Evolutionary conservation across 1,139 yeast species (phyloP), one percentile per base, ranked within the genome.

Genomic region (Suhomyces choctaworum): DNA sequence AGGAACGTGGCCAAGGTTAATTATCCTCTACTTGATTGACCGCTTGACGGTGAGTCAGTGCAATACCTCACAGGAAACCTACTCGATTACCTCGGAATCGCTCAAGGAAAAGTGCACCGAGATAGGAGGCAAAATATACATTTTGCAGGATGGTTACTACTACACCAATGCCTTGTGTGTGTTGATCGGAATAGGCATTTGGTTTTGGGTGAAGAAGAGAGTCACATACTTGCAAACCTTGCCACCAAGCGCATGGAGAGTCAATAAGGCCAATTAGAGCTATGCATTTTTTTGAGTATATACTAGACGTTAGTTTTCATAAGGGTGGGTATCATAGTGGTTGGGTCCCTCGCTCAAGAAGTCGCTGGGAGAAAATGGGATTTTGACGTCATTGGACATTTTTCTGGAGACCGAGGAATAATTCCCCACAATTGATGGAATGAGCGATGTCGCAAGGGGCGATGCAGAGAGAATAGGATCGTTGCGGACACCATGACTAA

Each of bases 1-100:
- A 22, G 99, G 98, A 4, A 94, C 95, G 17, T 94, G 98, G 98
- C 98, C 99, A 0, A 73, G 90, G 40, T 66, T 88, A 16, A 67
- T 92, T 30, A 81, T 90, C 5, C 73, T 89, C 50, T 77, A 72
- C 43, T 70, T 89, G 56, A 92, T 94, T 40, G 97, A 90, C 59
- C 74, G 71, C 47, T 76, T 89, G 45, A 86, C 97, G 0, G 50
- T 62, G 3, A 78, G 89, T 1, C 57, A 68, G 21, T 90, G 97
- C 61, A 12, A 25, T 2, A 5, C 25, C 10, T 27, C 36, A 5
- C 19, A 42, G 7, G 24, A 37, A 0, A 25, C 24, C 9, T 41
- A 31, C 15, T 28, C 27, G 7, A 45, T 54, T 21, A 23, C 30
- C 1, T 40, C 45, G 3, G 58, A 54, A 31, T 44, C 40, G 9